phyloP scores from a whole-genome alignment of 2,329 filamentous ascomycete genomes.

The Hymenoscyphus salicellus region DNA sequence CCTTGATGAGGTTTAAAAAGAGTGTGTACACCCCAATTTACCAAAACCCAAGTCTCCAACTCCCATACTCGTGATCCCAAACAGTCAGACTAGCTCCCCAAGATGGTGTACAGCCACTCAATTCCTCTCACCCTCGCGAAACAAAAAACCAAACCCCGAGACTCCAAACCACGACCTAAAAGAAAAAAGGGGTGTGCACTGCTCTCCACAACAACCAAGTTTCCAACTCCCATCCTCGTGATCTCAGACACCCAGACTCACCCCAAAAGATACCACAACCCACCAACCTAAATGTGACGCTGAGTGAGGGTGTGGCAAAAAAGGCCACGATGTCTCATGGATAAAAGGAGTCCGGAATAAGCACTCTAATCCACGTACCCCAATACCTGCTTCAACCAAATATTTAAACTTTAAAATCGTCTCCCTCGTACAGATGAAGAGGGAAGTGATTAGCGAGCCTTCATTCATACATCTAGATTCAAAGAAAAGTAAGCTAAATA shows the following conservation, averaged over 20 bases:
- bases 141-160: neutral
- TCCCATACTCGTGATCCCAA: too few species aligned
- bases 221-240: neutral
- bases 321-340: neutral
- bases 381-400: neutral
- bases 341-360: constrained; percentile 4
- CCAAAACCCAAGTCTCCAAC: too few species aligned
- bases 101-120: too few species aligned
- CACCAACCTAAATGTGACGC: neutral
- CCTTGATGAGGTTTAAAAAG: too few species aligned
- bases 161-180: neutral
- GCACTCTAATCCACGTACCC: neutral
- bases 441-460: neutral
- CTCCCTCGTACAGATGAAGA: neutral
- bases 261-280: neutral
- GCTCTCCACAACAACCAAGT: neutral
- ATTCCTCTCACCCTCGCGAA: too few species aligned
- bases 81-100: too few species aligned
- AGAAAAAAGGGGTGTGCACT: neutral
- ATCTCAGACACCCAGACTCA: neutral
- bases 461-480: too few species aligned
- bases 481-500: too few species aligned
- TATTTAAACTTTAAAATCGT: neutral
- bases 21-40: too few species aligned
- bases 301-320: neutral